phyloP scores from a whole-genome alignment of 2,329 filamentous ascomycete genomes.

The Sclerotinia subarctica region DNA sequence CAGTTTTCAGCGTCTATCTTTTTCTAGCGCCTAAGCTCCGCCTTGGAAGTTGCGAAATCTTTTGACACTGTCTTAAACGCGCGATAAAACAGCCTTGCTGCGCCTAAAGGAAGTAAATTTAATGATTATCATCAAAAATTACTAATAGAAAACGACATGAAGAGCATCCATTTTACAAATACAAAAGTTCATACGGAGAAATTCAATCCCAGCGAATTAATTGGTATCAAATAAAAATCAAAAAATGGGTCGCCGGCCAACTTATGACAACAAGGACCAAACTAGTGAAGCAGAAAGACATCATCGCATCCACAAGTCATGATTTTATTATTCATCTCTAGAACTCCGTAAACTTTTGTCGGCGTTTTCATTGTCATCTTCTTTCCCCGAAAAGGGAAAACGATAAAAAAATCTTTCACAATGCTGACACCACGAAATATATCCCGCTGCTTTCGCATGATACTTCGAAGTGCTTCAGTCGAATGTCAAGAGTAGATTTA shows the following conservation, averaged over 20 bases:
- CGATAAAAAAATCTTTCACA: not conserved
- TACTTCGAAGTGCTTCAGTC: not conserved
- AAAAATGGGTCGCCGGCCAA: conserved; percentile 3
- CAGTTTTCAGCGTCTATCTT: not conserved
- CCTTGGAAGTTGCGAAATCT: not conserved
- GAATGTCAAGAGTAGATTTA: not conserved
- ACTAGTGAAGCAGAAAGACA: conserved; percentile 3
- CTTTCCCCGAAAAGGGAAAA: not conserved
- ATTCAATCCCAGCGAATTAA: not conserved
- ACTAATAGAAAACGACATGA: not conserved
- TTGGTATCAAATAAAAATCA: not conserved
- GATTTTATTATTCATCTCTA: not conserved
- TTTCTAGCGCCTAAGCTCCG: not conserved
- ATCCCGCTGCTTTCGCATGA: not conserved
- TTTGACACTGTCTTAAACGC: not conserved
- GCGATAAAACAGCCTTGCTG: not conserved
- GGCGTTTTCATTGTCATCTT: not conserved
- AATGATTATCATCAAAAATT: not conserved
- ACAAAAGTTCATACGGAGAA: not conserved
- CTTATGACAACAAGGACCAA: not conserved
- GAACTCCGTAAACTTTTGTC: not conserved
- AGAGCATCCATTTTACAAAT: not conserved
- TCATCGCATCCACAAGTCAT: not conserved
- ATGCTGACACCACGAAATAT: not conserved
- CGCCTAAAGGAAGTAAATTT: not conserved